Base-by-base conservation (phyloP, 1,139 yeast genomes). In the Yamadazyma aaseri region DNA sequence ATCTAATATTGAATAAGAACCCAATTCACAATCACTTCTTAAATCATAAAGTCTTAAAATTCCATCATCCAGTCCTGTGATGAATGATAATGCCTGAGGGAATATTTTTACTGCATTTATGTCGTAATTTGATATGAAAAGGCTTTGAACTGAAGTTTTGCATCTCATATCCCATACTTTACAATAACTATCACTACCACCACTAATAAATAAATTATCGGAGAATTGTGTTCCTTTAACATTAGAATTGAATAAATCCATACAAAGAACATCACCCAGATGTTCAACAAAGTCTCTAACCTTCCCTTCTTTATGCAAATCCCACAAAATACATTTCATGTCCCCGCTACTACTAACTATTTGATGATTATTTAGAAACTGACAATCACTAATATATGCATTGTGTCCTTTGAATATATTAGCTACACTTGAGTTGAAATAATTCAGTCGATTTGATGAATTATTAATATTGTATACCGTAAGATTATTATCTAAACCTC, bases 271-370 rank as follows among this genome's bases (percentile, higher is more conserved):
- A 55, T 86, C 96, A 5, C 95, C 95, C 17, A 83, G 58, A 59
- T 89, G 96, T 40, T 84, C 95, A 8, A 76, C 60, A 53, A 74
- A 86, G 31, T 78, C 81, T 22, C 76, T 61, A 1, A 73, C 58
- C 43, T 73, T 68, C 17, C 63, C 63, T 1, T 86, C 81, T 42
- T 75, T 76, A 18, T 70, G 65, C 18, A 86, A 66, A 55, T 90
- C 96, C 97, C 97, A 90, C 38, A 81, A 56, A 3, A 76, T 71
- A 48, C 89, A 76, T 1, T 94, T 78, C 81, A 81, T 79, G 55
- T 90, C 97, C 4, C 96, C 96, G 32, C 92, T 81, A 1, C 82
- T 74, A 0, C 95, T 85, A 11, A 86, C 51, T 0, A 86, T 54
- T n/a, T 68, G 67, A 6, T 69, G 60, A 39, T 72, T 69, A 30